These are phyloP conservation scores for Rhodosporidiobolus sp. DNA, from an alignment of 768 basidiomycete genomes.

Conservation along the genomic window DNA sequence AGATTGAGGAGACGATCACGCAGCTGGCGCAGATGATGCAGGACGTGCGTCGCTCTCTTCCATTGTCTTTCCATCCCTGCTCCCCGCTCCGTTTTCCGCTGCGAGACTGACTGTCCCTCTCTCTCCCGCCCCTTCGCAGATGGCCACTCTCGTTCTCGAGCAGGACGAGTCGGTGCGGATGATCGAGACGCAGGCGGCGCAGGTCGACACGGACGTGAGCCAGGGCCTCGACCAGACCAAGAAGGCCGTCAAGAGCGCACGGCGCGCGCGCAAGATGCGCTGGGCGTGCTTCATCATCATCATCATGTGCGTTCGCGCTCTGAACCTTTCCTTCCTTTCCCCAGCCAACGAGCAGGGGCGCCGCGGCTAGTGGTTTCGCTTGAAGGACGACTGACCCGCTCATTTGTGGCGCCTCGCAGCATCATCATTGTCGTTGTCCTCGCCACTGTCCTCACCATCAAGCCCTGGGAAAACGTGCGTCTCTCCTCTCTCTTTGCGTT, in stretches of 20 bases:
- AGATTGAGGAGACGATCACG: constrained; percentile 80
- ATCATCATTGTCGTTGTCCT: too few relatives aligned
- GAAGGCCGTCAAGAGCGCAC: constrained; percentile 79
- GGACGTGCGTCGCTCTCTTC: constrained; percentile 57
- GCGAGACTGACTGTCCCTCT: neutral
- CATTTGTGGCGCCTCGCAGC: too few relatives aligned
- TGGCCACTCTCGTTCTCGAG: constrained; percentile 42
- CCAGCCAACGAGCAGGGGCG: too few relatives aligned
- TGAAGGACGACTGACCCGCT: too few relatives aligned
- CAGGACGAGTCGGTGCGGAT: constrained; percentile 67
- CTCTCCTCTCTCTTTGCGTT: neutral
- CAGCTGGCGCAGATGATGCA: constrained; percentile 83
- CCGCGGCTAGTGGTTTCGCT: too few relatives aligned
- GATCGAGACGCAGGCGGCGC: constrained; percentile 62
- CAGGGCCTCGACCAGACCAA: constrained; percentile 66
- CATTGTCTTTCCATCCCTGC: too few relatives aligned
- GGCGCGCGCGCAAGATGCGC: constrained; percentile 85
- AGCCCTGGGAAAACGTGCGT: neutral
- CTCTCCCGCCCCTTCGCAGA: constrained; percentile 54
- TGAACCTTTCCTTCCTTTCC: neutral
- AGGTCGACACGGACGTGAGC: constrained; percentile 66
- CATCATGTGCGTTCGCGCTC: constrained; percentile 3
- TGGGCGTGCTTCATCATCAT: constrained; percentile 31
- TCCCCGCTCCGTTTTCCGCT: neutral
- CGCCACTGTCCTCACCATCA: too few relatives aligned